Conservation (phyloP, 2,329 filamentous ascomycete species). For the Fusarium algeriense region DNA sequence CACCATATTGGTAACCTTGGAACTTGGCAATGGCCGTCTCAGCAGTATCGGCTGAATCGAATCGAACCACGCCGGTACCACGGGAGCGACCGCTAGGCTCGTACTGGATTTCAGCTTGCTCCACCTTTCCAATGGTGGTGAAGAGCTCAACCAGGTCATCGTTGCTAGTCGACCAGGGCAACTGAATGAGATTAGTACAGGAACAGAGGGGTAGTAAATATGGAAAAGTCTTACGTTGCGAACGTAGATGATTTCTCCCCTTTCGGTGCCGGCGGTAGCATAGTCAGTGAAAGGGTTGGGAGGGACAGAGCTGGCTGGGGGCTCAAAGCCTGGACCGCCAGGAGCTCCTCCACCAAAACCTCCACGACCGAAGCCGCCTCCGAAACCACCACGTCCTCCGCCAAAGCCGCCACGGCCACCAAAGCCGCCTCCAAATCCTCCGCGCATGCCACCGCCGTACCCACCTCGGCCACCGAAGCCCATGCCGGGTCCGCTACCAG, state of each 20-base stretch:
- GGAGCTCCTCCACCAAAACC: conserved; percentile 61
- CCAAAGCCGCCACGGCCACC: conserved; percentile 64
- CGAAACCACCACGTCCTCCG: conserved; percentile 58
- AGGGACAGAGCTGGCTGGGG: conserved; percentile 62
- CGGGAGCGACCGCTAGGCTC: conserved; percentile 95
- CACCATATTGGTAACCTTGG: conserved; percentile 96
- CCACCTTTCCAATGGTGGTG: conserved; percentile 96
- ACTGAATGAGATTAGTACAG: conserved; percentile 62
- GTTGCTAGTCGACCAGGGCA: conserved; percentile 99
- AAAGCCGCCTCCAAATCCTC: conserved; percentile 69
- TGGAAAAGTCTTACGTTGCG: conserved; percentile 81
- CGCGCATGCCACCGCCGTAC: conserved; percentile 69
- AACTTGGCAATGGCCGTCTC: conserved; percentile 97
- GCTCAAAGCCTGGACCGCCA: conserved; percentile 57
- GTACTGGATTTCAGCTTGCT: conserved; percentile 99
- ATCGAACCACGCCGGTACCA: conserved; percentile 96
- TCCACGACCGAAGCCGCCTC: conserved; percentile 60
- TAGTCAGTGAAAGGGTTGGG: conserved; percentile 96
- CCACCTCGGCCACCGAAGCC: conserved; percentile 70
- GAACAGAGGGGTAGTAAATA: neutral
- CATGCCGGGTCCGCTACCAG: conserved; percentile 69
- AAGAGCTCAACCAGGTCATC: conserved; percentile 97
- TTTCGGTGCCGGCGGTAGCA: conserved; percentile 87
- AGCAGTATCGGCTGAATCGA: conserved; percentile 84
- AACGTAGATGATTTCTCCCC: conserved; percentile 88